Conservation (phyloP, 2,329 filamentous ascomycete genomes). For the Ascomycota sp. region DNA sequence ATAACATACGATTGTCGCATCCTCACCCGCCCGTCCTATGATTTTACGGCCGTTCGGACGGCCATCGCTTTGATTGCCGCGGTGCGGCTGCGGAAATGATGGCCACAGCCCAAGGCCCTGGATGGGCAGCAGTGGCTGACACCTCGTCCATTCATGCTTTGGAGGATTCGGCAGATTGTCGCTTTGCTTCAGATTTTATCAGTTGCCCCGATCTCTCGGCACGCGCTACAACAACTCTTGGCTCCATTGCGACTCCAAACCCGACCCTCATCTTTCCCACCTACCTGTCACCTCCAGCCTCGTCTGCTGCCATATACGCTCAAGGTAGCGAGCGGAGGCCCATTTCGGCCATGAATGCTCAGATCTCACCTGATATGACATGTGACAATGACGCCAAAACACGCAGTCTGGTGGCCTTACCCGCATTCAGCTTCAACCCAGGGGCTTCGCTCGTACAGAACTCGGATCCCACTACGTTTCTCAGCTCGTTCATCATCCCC, state of each 20-base stretch:
- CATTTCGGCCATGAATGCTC: slow-evolving; percentile 29
- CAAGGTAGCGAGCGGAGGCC: slow-evolving; percentile 29
- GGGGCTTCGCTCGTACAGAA: slow-evolving; percentile 17
- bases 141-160: slow-evolving; percentile 8
- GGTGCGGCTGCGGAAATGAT: slow-evolving; percentile 25
- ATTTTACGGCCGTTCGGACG: slow-evolving; percentile 16
- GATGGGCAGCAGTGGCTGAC: slow-evolving; percentile 12
- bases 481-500: slow-evolving; percentile 36
- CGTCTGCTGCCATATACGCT: slow-evolving; percentile 25
- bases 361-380: slow-evolving; percentile 9
- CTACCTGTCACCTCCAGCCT: slow-evolving; percentile 20
- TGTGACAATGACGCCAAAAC: slow-evolving; percentile 10
- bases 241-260: slow-evolving; percentile 29
- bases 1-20: no score
- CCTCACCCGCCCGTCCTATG: no score
- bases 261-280: slow-evolving; percentile 45
- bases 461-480: slow-evolving; percentile 14
- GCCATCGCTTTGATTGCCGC: slow-evolving; percentile 24
- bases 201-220: no score
- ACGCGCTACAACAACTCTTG: slow-evolving; percentile 1
- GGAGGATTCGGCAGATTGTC: slow-evolving; percentile 6
- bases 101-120: slow-evolving; percentile 19
- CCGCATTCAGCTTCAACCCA: slow-evolving; percentile 36
- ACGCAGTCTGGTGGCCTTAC: slow-evolving; percentile 20
- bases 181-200: slow-evolving; percentile 4